A percentile compares a stretch with the other conserved stretches of the same genome.
phyloP scores from a whole-genome alignment of 805 yeast species.

The Ogataea salicorniae region DNA sequence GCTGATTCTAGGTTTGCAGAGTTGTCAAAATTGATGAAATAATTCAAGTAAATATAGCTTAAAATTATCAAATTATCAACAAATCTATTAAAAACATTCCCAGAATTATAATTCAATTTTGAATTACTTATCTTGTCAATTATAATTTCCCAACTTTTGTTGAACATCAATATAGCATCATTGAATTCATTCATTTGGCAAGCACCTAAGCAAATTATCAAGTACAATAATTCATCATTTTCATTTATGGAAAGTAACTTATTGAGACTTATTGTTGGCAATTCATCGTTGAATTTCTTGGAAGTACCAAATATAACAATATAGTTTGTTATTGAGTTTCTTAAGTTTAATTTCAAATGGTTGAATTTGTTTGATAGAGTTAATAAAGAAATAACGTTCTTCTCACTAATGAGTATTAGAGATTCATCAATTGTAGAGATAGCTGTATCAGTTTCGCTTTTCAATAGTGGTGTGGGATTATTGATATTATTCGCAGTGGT shows the following conservation, averaged over 20 bases:
- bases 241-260: slow-evolving; percentile 23
- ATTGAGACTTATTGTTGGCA: slow-evolving; percentile 18
- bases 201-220: slow-evolving; percentile 43
- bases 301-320: slow-evolving; percentile 19
- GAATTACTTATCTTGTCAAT: slow-evolving; percentile 26
- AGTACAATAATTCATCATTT: slow-evolving; percentile 38
- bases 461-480: background rate
- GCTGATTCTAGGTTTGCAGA: slow-evolving; percentile 4
- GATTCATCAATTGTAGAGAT: slow-evolving; percentile 9
- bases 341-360: slow-evolving; percentile 17
- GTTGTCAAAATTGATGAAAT: slow-evolving; percentile 30
- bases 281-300: slow-evolving; percentile 12
- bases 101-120: slow-evolving; percentile 27
- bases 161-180: slow-evolving; percentile 35
- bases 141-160: slow-evolving; percentile 39
- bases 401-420: slow-evolving; percentile 15
- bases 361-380: slow-evolving; percentile 29
- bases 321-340: slow-evolving; percentile 23
- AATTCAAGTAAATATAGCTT: slow-evolving; percentile 37
- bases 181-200: slow-evolving; percentile 30
- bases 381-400: slow-evolving; percentile 29
- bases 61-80: slow-evolving; percentile 42
- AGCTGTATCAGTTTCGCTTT: background rate
- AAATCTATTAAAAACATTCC: slow-evolving; percentile 31
- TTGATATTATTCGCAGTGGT: background rate